phyloP scores from a whole-genome alignment of 139 green algal species.

The Chlamydomonas sp. region DNA sequence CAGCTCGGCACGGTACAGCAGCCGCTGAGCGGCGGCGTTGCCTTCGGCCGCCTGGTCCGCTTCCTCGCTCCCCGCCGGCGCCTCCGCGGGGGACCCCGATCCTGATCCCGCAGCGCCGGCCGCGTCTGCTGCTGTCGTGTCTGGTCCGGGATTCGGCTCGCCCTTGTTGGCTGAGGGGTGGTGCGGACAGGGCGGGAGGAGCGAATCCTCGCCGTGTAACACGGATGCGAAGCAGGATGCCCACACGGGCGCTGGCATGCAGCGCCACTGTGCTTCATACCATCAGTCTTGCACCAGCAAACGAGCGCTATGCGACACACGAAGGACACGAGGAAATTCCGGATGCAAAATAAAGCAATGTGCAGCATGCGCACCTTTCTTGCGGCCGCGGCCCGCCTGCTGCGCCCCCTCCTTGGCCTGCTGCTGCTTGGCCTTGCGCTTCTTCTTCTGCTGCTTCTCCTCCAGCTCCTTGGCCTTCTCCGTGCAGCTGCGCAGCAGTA shows the following conservation, averaged over 20 bases:
- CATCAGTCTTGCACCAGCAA: no score
- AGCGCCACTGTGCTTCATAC: no score
- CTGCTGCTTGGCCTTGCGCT: neutral
- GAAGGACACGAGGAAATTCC: no score
- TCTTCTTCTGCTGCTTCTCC: constrained; percentile 16
- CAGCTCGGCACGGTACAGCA: neutral
- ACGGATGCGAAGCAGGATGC: no score
- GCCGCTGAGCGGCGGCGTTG: neutral
- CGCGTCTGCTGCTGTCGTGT: neutral
- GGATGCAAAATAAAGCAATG: no score
- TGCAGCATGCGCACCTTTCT: neutral
- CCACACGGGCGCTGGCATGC: no score
- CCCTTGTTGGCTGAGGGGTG: neutral
- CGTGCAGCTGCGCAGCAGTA: neutral
- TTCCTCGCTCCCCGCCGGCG: neutral
- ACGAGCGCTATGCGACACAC: no score
- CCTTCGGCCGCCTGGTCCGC: neutral
- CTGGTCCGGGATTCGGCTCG: neutral
- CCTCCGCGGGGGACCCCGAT: no score
- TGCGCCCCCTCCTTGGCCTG: neutral
- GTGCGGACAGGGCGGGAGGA: no score
- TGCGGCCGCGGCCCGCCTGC: neutral
- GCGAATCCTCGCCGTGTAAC: neutral
- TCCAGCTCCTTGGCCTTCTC: neutral
- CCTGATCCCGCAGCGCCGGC: neutral